Evolutionary conservation across 306 rosid species (phyloP).

Genomic region (Senna siamea): DNA sequence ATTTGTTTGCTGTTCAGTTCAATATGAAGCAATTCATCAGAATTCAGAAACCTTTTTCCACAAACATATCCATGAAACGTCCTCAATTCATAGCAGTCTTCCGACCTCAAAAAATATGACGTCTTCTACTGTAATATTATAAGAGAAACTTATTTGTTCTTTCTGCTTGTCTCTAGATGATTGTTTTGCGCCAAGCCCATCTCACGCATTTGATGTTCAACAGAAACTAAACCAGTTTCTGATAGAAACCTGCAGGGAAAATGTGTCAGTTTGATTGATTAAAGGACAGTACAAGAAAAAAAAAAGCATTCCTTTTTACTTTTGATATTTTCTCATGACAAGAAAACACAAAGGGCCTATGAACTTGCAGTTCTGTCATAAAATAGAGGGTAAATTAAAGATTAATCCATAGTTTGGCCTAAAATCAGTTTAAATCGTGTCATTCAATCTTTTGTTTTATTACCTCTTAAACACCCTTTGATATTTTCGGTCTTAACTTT

Average conservation of each 20-base stretch:
- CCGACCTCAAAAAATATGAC: conserved; percentile 30
- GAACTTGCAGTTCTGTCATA: not conserved
- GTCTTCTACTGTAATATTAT: conserved; percentile 37
- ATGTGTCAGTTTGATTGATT: conserved; percentile 9
- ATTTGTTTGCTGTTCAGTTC: conserved; percentile 26
- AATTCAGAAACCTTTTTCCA: not conserved
- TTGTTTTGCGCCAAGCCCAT: conserved; percentile 59
- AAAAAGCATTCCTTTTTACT: not conserved
- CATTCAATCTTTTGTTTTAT: no score
- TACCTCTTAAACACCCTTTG: no score
- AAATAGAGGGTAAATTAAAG: not conserved
- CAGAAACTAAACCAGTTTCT: conserved; percentile 77
- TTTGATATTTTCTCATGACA: not conserved
- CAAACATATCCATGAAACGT: not conserved
- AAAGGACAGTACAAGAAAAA: not conserved
- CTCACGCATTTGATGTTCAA: conserved; percentile 87
- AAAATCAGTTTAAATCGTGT: no score
- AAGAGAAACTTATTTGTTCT: conserved; percentile 41
- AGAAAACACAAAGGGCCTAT: not conserved
- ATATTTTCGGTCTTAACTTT: no score
- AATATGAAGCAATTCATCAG: conserved; percentile 23
- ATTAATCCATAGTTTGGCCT: no score
- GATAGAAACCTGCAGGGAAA: conserved; percentile 79
- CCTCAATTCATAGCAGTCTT: conserved; percentile 14
- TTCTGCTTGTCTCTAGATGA: conserved; percentile 44